These are phyloP conservation scores for Chrysoporthe puriensis DNA, from an alignment of 2,329 filamentous ascomycete genomes.

Conservation along the genomic window DNA sequence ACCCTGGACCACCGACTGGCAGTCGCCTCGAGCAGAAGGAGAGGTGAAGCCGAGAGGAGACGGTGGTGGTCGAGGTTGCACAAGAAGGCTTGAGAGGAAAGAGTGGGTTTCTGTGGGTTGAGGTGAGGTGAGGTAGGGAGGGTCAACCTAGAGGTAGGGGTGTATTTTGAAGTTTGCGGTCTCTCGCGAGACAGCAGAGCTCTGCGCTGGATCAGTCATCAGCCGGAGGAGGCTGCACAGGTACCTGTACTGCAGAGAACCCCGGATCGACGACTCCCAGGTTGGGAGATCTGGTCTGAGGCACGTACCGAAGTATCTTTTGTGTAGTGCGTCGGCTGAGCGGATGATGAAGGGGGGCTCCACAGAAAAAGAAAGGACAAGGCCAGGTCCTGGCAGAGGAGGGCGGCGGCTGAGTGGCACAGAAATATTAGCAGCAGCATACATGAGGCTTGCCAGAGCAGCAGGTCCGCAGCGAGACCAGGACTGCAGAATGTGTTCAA, in stretches of 20 bases:
- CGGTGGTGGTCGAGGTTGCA: slow-evolving; percentile 12
- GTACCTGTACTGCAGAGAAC: slow-evolving; percentile 27
- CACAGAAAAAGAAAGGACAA: slow-evolving; percentile 21
- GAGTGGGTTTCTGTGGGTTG: slow-evolving; percentile 1
- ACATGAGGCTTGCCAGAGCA: slow-evolving; percentile 1
- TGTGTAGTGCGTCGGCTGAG: slow-evolving; percentile 17
- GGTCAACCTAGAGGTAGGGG: slow-evolving; percentile 23
- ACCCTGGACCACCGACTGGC: slow-evolving; percentile 14
- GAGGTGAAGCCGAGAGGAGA: slow-evolving; percentile 20
- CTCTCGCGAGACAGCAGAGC: slow-evolving; percentile 15
- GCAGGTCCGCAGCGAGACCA: neutral
- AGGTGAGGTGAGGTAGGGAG: slow-evolving; percentile 23
- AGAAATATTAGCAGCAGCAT: neutral
- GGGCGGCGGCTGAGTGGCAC: slow-evolving; percentile 4
- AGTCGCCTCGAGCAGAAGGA: slow-evolving; percentile 14
- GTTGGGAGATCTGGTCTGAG: slow-evolving; percentile 19
- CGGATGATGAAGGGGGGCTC: slow-evolving; percentile 23
- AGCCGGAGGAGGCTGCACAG: slow-evolving; percentile 9
- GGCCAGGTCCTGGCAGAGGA: slow-evolving; percentile 8
- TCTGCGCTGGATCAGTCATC: slow-evolving; percentile 20
- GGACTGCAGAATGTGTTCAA: neutral
- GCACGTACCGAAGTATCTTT: slow-evolving; percentile 21
- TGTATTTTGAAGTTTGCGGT: slow-evolving; percentile 23
- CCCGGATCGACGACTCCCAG: slow-evolving; percentile 24
- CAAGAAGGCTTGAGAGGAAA: slow-evolving; percentile 15